phyloP scores from a whole-genome alignment of 1,284 basidiomycete species.

The Phellopilus nigrolimitatus region DNA sequence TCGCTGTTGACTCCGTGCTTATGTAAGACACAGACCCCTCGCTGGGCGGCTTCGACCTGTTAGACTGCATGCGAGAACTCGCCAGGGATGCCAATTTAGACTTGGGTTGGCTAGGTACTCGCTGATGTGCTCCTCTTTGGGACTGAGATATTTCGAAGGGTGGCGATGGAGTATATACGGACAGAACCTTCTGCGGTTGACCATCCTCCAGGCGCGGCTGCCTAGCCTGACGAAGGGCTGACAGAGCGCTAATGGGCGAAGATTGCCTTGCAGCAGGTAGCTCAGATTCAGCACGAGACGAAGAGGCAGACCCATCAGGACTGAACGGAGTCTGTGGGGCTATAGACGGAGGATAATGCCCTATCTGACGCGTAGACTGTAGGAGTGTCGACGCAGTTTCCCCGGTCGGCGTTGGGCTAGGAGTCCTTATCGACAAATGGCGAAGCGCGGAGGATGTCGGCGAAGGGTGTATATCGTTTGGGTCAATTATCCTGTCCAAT shows the following conservation, averaged over 20 bases:
- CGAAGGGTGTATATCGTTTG: constrained; percentile 58
- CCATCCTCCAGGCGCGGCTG: neutral
- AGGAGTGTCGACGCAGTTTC: constrained; percentile 12
- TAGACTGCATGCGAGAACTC: constrained; percentile 47
- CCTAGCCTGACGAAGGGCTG: constrained; percentile 1
- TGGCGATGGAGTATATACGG: neutral
- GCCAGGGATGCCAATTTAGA: constrained; percentile 63
- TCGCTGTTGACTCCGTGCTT: constrained; percentile 50
- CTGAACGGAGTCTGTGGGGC: neutral
- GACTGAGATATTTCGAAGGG: neutral
- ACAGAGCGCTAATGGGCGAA: constrained; percentile 5
- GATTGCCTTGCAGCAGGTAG: constrained; percentile 3
- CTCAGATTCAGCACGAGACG: neutral
- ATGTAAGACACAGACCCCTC: constrained; percentile 43
- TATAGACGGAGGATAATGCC: neutral
- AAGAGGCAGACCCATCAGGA: neutral
- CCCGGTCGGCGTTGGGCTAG: constrained; percentile 14
- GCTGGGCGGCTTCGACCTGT: constrained; percentile 34
- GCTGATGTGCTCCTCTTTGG: neutral
- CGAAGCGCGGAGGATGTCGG: constrained; percentile 70
- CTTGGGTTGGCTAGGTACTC: constrained; percentile 32
- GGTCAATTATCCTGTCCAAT: constrained; percentile 36
- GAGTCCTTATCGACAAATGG: constrained; percentile 54
- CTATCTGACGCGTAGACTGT: constrained; percentile 4
- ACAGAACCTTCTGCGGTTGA: neutral